A percentile compares a stretch with the other conserved stretches of the same genome.
phyloP scores from a whole-genome alignment of 2,329 filamentous ascomycete genomes.

The Sclerotiophoma versabilis region DNA sequence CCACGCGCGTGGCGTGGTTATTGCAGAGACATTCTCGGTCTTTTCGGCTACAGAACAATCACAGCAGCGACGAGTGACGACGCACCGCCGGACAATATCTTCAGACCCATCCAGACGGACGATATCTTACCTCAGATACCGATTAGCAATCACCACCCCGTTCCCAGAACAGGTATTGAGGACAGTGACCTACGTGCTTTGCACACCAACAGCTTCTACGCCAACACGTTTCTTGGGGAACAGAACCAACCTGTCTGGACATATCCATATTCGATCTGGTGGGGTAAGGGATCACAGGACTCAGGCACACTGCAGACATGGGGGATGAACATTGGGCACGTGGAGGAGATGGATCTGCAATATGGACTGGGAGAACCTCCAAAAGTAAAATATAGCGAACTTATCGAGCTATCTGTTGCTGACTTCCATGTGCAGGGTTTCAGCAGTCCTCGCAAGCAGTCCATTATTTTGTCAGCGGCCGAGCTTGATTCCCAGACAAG shows the following conservation, averaged over 20 bases:
- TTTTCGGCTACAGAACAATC: constrained; percentile 15
- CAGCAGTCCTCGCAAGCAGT: constrained; percentile 83
- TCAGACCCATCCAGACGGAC: constrained; percentile 51
- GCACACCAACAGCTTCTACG: constrained; percentile 74
- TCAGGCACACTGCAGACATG: constrained; percentile 64
- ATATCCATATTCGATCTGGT: constrained; percentile 63
- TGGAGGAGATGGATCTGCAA: constrained; percentile 70
- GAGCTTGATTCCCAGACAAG: constrained; percentile 71
- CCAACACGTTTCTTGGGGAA: constrained; percentile 78
- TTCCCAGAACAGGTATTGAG: constrained; percentile 48
- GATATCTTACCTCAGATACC: constrained; percentile 52
- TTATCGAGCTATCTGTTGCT: not conserved
- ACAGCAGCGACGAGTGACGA: constrained; percentile 4
- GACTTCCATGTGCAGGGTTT: constrained; percentile 62
- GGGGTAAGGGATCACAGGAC: constrained; percentile 55
- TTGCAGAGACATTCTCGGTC: constrained; percentile 19
- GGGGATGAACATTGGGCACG: constrained; percentile 81
- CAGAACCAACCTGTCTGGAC: constrained; percentile 76
- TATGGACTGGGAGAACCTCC: constrained; percentile 61
- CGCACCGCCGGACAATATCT: constrained; percentile 45
- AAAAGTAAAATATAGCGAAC: constrained; percentile 17
- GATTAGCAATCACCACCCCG: constrained; percentile 50
- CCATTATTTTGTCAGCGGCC: constrained; percentile 77
- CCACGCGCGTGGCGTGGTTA: constrained; percentile 6
- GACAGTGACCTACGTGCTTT: constrained; percentile 56